Evolutionary conservation across 2,329 filamentous ascomycete genomes (phyloP).

Genomic region (Furcasterigmium furcatum): DNA sequence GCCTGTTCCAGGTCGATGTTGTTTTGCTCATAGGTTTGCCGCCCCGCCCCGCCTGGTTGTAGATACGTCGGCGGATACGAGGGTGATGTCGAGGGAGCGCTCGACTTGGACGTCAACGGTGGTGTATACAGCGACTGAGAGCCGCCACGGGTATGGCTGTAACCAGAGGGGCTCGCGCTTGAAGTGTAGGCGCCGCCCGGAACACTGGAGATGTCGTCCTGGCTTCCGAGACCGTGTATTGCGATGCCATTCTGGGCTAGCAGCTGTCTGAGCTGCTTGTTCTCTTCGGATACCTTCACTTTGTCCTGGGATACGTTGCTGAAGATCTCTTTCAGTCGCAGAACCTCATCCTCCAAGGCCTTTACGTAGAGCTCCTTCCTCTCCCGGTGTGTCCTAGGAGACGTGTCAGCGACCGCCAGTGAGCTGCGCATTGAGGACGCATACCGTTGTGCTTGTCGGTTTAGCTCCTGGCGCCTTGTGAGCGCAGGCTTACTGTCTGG

Average conservation of each 20-base stretch:
- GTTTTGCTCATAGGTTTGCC: slow-evolving; percentile 10
- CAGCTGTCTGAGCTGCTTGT: slow-evolving; percentile 63
- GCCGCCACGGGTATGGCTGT: slow-evolving; percentile 49
- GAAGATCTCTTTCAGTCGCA: slow-evolving; percentile 84
- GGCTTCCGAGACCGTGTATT: slow-evolving; percentile 20
- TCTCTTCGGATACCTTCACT: slow-evolving; percentile 74
- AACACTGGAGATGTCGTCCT: slow-evolving; percentile 42
- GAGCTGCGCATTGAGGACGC: too few species aligned
- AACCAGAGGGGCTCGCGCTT: slow-evolving; percentile 55
- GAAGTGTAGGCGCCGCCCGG: slow-evolving; percentile 45
- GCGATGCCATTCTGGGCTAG: slow-evolving; percentile 51
- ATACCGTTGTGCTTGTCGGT: slow-evolving; percentile 92
- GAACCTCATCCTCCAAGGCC: slow-evolving; percentile 84
- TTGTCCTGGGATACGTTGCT: slow-evolving; percentile 72
- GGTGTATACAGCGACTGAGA: slow-evolving; percentile 46
- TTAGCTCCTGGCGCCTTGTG: slow-evolving; percentile 88
- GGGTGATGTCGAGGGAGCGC: slow-evolving; percentile 34
- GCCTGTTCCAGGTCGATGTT: slow-evolving; percentile 73
- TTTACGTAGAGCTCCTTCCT: slow-evolving; percentile 97
- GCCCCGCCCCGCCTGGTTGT: background rate
- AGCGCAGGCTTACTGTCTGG: slow-evolving; percentile 94
- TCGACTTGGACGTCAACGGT: slow-evolving; percentile 40
- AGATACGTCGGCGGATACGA: slow-evolving; percentile 13
- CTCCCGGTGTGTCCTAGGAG: slow-evolving; percentile 85
- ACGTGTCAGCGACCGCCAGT: slow-evolving; percentile 14